Percentiles rank a stretch among this genome's conserved stretches.
Conservation (phyloP, 129 eudicot species). For the Ambrosia trifida region DNA sequence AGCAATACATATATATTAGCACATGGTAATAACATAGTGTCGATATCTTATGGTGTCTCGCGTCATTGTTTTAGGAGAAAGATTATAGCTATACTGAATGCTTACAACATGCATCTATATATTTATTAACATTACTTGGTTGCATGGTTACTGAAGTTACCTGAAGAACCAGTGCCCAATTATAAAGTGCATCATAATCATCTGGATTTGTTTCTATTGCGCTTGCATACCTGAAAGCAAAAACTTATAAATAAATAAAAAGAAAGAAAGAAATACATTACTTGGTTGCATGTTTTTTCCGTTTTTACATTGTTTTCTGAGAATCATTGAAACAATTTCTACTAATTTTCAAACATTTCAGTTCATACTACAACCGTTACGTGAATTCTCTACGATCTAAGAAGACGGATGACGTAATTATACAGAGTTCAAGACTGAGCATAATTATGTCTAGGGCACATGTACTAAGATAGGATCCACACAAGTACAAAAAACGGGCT, state of each 20-base stretch:
- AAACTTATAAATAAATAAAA: too few species aligned
- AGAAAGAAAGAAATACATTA: not conserved
- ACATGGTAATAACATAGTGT: not conserved
- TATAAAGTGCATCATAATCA: slow-evolving; percentile 94
- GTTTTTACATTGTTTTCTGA: too few species aligned
- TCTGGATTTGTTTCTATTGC: slow-evolving; percentile 88
- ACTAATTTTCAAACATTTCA: not conserved
- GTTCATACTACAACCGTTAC: slow-evolving; percentile 18
- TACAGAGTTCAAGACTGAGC: slow-evolving; percentile 6
- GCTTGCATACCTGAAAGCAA: slow-evolving; percentile 69
- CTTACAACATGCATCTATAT: slow-evolving; percentile 1
- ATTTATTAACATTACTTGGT: slow-evolving; percentile 10
- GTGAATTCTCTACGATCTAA: slow-evolving; percentile 4
- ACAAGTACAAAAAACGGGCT: slow-evolving; percentile 14
- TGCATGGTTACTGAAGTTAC: slow-evolving; percentile 38
- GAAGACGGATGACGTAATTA: too few species aligned
- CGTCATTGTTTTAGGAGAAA: too few species aligned
- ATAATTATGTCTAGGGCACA: slow-evolving; percentile 14
- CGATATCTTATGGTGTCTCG: not conserved
- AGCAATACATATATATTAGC: not conserved
- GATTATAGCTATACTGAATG: not conserved
- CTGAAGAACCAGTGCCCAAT: slow-evolving; percentile 97
- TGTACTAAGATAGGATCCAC: not conserved
- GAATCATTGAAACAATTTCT: too few species aligned
- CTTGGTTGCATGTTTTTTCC: not conserved